Evolutionary conservation across 805 yeast genomes (phyloP).

Genomic region (Brettanomyces anomalus): DNA sequence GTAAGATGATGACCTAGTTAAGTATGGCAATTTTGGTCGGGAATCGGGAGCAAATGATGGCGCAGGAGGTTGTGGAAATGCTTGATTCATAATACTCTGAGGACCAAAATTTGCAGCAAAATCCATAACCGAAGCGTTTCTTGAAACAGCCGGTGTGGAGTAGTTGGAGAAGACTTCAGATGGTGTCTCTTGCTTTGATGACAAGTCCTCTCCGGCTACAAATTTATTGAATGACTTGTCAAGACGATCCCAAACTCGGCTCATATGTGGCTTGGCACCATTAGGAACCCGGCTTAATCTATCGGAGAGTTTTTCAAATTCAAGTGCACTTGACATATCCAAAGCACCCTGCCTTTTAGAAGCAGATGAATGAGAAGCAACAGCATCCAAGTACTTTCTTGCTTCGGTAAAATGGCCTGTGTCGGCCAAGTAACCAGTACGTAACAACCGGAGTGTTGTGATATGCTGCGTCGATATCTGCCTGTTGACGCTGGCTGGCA

Average conservation of each 20-base stretch:
- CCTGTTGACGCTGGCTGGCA: slow-evolving; percentile 18
- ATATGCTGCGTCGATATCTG: slow-evolving; percentile 34
- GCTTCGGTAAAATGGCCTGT: slow-evolving; percentile 50
- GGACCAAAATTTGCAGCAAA: slow-evolving; percentile 3
- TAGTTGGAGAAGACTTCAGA: slow-evolving; percentile 62
- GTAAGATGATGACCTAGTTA: no score
- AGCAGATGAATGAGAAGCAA: slow-evolving; percentile 25
- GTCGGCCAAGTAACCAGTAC: slow-evolving; percentile 65
- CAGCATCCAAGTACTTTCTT: slow-evolving; percentile 50
- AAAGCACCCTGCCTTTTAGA: slow-evolving; percentile 29
- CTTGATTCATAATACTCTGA: no score
- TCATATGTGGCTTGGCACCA: slow-evolving; percentile 28
- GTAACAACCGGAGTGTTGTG: slow-evolving; percentile 51
- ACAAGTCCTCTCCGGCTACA: slow-evolving; percentile 78
- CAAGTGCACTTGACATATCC: slow-evolving; percentile 25
- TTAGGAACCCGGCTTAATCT: slow-evolving; percentile 33
- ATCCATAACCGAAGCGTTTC: slow-evolving; percentile 39
- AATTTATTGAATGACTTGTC: slow-evolving; percentile 72
- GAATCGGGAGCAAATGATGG: no score
- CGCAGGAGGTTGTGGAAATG: no score
- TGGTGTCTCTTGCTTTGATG: slow-evolving; percentile 21
- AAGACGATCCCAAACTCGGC: slow-evolving; percentile 80
- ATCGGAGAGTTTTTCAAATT: slow-evolving; percentile 31
- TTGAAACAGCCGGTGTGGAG: slow-evolving; percentile 53
- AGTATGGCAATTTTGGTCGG: no score